phyloP scores from a whole-genome alignment of 345 rosid genomes.

The Syzygium oleosum region DNA sequence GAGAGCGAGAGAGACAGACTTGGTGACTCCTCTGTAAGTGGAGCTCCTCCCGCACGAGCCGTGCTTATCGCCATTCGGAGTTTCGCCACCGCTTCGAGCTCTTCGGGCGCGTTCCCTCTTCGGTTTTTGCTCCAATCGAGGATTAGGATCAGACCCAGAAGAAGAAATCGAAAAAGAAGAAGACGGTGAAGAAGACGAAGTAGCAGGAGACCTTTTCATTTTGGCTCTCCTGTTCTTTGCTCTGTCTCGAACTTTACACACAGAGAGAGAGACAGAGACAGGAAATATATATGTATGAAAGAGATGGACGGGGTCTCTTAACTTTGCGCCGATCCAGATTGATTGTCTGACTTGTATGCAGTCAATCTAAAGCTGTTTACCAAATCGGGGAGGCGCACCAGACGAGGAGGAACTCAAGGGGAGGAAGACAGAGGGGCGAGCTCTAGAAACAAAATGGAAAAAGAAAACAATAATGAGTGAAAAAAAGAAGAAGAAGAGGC shows the following conservation, averaged over 20 bases:
- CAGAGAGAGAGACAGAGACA: not conserved
- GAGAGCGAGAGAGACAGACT: constrained; percentile 13
- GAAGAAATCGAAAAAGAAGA: not conserved
- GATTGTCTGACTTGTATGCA: not conserved
- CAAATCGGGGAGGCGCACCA: not conserved
- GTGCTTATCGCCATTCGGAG: not conserved
- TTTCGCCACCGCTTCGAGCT: constrained; percentile 9
- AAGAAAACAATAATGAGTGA: too few species aligned
- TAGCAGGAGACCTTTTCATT: not conserved
- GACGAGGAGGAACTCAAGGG: not conserved
- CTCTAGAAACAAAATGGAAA: not conserved
- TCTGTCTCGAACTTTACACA: not conserved
- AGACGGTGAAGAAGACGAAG: too few species aligned
- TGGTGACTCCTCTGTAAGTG: constrained; percentile 90
- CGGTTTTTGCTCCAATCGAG: not conserved
- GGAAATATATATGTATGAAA: not conserved
- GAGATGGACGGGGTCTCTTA: not conserved
- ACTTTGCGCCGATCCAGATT: not conserved
- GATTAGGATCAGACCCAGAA: not conserved
- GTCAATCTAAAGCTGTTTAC: not conserved
- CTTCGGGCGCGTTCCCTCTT: constrained; percentile 1
- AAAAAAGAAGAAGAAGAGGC: too few species aligned
- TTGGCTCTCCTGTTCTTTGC: not conserved
- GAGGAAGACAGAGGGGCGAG: not conserved
- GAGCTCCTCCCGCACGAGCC: constrained; percentile 53